Base-by-base conservation (phyloP, 1,284 basidiomycete species). In the Austroboletus novae-zelandiae region DNA sequence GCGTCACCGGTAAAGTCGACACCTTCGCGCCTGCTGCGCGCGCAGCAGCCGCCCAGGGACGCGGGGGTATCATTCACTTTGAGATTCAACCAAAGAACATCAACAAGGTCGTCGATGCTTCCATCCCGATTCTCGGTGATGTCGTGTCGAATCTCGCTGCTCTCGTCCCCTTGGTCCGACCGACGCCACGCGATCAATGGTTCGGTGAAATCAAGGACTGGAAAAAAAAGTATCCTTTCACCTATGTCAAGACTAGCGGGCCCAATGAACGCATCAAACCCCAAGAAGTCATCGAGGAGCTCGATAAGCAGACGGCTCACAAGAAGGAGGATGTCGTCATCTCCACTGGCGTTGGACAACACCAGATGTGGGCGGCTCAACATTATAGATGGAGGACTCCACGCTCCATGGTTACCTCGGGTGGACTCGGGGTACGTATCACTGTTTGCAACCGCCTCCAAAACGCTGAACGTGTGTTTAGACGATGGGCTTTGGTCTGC, bases 331-430 rank as follows among this genome's bases (percentile, higher is more conserved):
- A 98, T 40, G 81, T 98, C 29, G 76, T 99, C 62, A 75, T 99
- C 56, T 74, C 92, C 4, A 98, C 97, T 4, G 96, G 96, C 63
- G 97, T 99, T 23, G 97, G 97, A 5, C 96, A 98, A 71, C 96
- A 99, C 74, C 96, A 99, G 73, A 99, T 99, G 96, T 99, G 94
- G 94, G 95, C 96, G 1, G 93, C 92, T 43, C 97, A 99, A 71
- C 80, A 90, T 71, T 98, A 85, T 74, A 80, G 94, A 59, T 98
- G 95, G 95, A 89, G 76, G 53, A 71, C 86, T 47, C 96, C 96
- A 0, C 80, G 87, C 39, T 81, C 91, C 32, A 91, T 95, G 87
- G 85, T 99, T 53, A 94, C 94, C 9, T 96, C 93, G n/a, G 96
- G 96, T 61, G 96, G 96, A 59, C 83, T 98, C 18, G 96, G 96